Evolutionary conservation across 1,139 yeast genomes (phyloP), one percentile per base, ranked within the genome.

Genomic region (Zygosaccharomyces pseudobailii): DNA sequence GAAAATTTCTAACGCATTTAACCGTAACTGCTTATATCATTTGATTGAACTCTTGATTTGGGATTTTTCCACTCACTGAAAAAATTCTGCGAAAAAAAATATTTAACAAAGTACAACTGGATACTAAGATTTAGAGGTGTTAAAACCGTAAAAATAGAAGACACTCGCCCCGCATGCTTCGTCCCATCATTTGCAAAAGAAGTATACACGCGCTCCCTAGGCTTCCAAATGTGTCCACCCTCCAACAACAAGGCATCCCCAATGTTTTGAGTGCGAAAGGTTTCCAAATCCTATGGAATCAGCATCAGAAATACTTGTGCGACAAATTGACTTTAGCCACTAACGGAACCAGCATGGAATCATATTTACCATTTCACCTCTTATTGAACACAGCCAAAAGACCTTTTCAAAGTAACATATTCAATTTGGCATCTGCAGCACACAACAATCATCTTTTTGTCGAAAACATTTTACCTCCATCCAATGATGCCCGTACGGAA

Each of bases 401-500:
- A 56, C 75, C 87, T 30, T 79, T 82, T 36, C 79, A 79, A 59
- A 84, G 90, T 36, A 79, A 80, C 49, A 71, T 85, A 10, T 90
- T 84, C 74, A 94, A 89, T 70, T 80, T 76, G 62, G 97, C 98
- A 9, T 86, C 96, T 4, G 96, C 87, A 66, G 84, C 90, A 2
- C 95, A 87, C 70, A 90, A 89, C 71, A 92, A 92, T 71, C 98
- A 92, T 69, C 75, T 92, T 50, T 88, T 86, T 59, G 81, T 89
- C 64, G 82, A 85, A 65, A 86, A 87, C 60, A 74, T 90, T 50
- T 43, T 56, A 10, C 65, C 68, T 5, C 37, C 55, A 30, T 56
- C 70, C 23, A 59, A 67, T 52, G 48, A 45, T 37, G 54, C 59
- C 22, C 57, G 61, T 24, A 70, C 77, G 9, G 65, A 65, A 53